Evolutionary conservation across 2,329 filamentous ascomycete genomes (phyloP).

Genomic region (Ophiostoma populinum): DNA sequence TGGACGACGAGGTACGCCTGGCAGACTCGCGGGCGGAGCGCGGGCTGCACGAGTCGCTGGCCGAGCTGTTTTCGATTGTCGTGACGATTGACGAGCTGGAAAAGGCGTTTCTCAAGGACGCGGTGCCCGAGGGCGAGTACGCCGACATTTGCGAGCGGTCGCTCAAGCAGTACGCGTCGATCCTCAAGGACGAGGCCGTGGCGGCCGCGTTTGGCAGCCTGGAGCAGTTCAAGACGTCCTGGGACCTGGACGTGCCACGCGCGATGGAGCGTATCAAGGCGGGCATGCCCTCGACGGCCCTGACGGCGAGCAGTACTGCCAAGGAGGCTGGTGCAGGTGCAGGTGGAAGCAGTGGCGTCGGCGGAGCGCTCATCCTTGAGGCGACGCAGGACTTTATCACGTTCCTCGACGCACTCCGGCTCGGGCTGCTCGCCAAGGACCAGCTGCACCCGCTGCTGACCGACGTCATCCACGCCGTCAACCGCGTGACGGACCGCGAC

Average conservation of each 20-base stretch:
- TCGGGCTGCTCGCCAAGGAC: conserved; percentile 86
- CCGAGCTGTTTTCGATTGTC: conserved; percentile 95
- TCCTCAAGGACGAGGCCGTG: conserved; percentile 81
- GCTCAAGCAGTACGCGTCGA: conserved; percentile 92
- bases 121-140: conserved; percentile 79
- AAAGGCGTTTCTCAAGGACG: conserved; percentile 92
- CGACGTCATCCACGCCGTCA: conserved; percentile 92
- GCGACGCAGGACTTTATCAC: conserved; percentile 98
- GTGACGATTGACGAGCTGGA: conserved; percentile 89
- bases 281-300: conserved; percentile 74
- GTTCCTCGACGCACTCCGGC: conserved; percentile 82
- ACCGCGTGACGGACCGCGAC: conserved; percentile 87
- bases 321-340: conserved; percentile 25
- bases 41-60: conserved; percentile 92
- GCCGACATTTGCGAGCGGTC: conserved; percentile 90
- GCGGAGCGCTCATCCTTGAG: conserved; percentile 57
- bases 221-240: conserved; percentile 79
- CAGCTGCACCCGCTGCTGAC: conserved; percentile 88
- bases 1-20: conserved; percentile 94
- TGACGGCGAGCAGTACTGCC: conserved; percentile 27
- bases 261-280: conserved; percentile 86
- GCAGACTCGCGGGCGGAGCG: no score
- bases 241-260: conserved; percentile 91
- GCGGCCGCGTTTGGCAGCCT: conserved; percentile 72
- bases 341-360: conserved; percentile 24